These are phyloP conservation scores for Elongisporangium senticosum DNA, from an alignment of 352 stramenopile species.

Conservation along the genomic window DNA sequence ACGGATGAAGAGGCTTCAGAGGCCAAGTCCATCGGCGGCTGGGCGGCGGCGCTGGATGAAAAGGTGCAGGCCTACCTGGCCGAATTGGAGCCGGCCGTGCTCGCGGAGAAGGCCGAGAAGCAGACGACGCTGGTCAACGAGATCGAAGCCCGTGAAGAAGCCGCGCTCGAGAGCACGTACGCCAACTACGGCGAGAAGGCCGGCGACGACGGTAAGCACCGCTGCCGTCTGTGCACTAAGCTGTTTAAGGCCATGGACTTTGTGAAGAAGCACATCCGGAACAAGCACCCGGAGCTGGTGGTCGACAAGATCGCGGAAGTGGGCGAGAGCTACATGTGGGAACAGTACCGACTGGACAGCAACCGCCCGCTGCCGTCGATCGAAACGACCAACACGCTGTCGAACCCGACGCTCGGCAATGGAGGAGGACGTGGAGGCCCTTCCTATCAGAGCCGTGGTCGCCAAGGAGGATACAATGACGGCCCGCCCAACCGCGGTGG, in stretches of 20 bases:
- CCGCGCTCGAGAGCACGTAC: slow-evolving; percentile 68
- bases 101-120: slow-evolving; percentile 46
- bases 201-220: slow-evolving; percentile 76
- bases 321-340: slow-evolving; percentile 85
- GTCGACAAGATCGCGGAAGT: slow-evolving; percentile 79
- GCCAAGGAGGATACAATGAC: slow-evolving; percentile 20
- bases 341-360: slow-evolving; percentile 77
- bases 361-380: slow-evolving; percentile 71
- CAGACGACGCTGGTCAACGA: slow-evolving; percentile 62
- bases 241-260: slow-evolving; percentile 86
- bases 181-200: slow-evolving; percentile 81
- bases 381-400: slow-evolving; percentile 62
- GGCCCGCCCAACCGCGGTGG: slow-evolving; percentile 25
- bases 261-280: slow-evolving; percentile 86
- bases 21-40: slow-evolving; percentile 54
- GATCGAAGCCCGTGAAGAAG: slow-evolving; percentile 70
- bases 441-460: slow-evolving; percentile 14
- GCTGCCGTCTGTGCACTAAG: slow-evolving; percentile 81
- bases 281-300: slow-evolving; percentile 81
- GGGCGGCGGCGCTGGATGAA: slow-evolving; percentile 69
- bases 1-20: slow-evolving; percentile 12
- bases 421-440: slow-evolving; percentile 16
- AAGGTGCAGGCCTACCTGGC: slow-evolving; percentile 68
- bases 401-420: slow-evolving; percentile 47
- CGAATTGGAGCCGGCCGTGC: slow-evolving; percentile 39